phyloP scores from a whole-genome alignment of 2,329 filamentous ascomycete genomes.

The Ilyonectria mors-panacis region DNA sequence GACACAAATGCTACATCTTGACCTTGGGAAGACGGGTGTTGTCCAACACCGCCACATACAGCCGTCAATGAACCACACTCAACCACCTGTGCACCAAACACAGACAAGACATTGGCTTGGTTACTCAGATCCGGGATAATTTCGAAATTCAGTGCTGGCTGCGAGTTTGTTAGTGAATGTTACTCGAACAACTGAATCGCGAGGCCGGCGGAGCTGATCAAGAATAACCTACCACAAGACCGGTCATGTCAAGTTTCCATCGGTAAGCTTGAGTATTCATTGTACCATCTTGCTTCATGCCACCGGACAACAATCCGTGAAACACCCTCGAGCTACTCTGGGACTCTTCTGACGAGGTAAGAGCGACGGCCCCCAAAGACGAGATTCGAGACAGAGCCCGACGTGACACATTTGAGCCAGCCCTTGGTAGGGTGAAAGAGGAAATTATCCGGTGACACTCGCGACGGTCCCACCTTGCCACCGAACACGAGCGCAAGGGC shows the following conservation, averaged over 20 bases:
- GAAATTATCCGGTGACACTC: conserved; percentile 66
- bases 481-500: conserved; percentile 72
- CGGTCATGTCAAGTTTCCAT: conserved; percentile 70
- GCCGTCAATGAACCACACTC: conserved; percentile 40
- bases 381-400: conserved; percentile 52
- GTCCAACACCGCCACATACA: conserved; percentile 54
- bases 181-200: not conserved
- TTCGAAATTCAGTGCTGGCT: conserved; percentile 50
- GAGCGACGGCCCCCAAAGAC: conserved; percentile 62
- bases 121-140: conserved; percentile 15
- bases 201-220: not conserved
- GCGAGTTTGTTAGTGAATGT: not conserved
- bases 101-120: conserved; percentile 38
- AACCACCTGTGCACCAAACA: conserved; percentile 52
- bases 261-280: conserved; percentile 74
- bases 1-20: conserved; percentile 46
- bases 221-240: conserved; percentile 53
- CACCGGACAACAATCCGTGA: conserved; percentile 78
- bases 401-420: conserved; percentile 62
- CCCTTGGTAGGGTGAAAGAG: conserved; percentile 65
- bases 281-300: conserved; percentile 75
- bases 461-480: conserved; percentile 68
- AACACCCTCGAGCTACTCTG: conserved; percentile 51
- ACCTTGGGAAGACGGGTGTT: conserved; percentile 46
- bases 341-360: conserved; percentile 45